A percentile compares a stretch with the other conserved stretches of the same genome.
Evolutionary conservation across 208 protist genomes (phyloP).

Genomic region (Sergeia podlipaevii): DNA sequence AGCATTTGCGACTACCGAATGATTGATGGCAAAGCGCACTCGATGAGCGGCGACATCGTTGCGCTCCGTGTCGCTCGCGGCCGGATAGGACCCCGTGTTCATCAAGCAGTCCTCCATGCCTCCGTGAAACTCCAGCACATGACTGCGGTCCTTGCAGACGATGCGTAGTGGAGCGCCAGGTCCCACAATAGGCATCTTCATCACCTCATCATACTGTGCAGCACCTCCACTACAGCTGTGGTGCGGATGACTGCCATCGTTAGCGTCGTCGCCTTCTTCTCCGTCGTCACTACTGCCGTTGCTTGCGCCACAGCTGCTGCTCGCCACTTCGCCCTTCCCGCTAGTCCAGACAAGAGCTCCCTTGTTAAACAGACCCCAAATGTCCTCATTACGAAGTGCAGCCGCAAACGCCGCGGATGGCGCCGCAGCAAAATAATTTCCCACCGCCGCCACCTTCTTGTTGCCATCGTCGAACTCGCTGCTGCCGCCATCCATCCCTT

Average conservation of each 20-base stretch:
- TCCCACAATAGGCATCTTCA: constrained; percentile 33
- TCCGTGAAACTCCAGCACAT: constrained; percentile 63
- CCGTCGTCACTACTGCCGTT: neutral
- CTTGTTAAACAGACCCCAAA: too few relatives aligned
- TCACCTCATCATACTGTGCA: constrained; percentile 12
- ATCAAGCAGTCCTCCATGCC: constrained; percentile 84
- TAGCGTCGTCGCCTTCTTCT: neutral
- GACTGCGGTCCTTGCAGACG: constrained; percentile 30
- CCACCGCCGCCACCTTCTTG: too few relatives aligned
- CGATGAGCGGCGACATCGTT: constrained; percentile 64
- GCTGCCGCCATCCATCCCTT: neutral
- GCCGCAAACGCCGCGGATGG: neutral
- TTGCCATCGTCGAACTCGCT: too few relatives aligned
- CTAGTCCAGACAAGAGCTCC: too few relatives aligned
- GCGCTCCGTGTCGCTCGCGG: constrained; percentile 46
- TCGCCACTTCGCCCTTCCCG: too few relatives aligned
- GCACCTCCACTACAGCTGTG: neutral
- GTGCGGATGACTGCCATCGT: neutral
- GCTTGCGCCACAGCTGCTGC: too few relatives aligned
- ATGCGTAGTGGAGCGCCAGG: constrained; percentile 58
- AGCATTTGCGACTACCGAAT: neutral
- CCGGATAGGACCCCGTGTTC: constrained; percentile 85
- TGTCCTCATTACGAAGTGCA: too few relatives aligned
- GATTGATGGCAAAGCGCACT: constrained; percentile 38
- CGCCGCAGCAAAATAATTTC: too few relatives aligned